These are phyloP conservation scores for Tothia fuscella DNA, from an alignment of 2,329 filamentous ascomycete species.

Conservation along the genomic window DNA sequence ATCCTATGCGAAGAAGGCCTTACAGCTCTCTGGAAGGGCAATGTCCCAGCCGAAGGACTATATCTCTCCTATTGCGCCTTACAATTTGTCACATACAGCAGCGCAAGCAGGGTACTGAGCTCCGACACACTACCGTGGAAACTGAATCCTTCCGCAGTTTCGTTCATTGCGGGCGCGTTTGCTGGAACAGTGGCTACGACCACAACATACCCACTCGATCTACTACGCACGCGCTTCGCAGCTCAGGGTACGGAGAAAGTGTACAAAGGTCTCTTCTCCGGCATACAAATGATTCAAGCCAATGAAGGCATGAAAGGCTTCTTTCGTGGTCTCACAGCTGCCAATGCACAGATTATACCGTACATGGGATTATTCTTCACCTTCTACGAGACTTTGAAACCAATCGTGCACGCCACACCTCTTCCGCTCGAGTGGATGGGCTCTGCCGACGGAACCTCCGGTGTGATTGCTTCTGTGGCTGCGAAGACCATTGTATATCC, in stretches of 20 bases:
- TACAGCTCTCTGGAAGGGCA: conserved; percentile 90
- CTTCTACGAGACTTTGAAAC: conserved; percentile 64
- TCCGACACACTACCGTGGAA: conserved; percentile 30
- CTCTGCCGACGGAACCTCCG: conserved; percentile 71
- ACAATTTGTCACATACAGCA: conserved; percentile 84
- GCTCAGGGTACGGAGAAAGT: conserved; percentile 73
- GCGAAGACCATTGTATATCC: conserved; percentile 90
- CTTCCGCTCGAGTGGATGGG: conserved; percentile 51
- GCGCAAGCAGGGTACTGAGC: conserved; percentile 53
- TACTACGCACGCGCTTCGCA: conserved; percentile 90
- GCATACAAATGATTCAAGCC: conserved; percentile 58
- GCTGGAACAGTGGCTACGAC: conserved; percentile 76
- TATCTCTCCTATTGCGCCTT: conserved; percentile 83
- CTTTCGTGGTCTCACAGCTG: conserved; percentile 76
- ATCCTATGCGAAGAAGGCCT: conserved; percentile 76
- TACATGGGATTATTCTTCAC: conserved; percentile 97
- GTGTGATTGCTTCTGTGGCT: conserved; percentile 63
- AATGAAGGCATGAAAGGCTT: conserved; percentile 71
- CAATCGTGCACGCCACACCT: conserved; percentile 33
- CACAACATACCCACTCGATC: conserved; percentile 81
- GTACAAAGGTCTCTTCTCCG: conserved; percentile 60
- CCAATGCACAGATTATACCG: conserved; percentile 76
- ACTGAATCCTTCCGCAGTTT: conserved; percentile 53
- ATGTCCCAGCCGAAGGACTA: conserved; percentile 86
- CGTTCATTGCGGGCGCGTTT: conserved; percentile 70